These are phyloP conservation scores for Erysiphe pulchra DNA, from an alignment of 2,329 filamentous ascomycete species.

Conservation along the genomic window DNA sequence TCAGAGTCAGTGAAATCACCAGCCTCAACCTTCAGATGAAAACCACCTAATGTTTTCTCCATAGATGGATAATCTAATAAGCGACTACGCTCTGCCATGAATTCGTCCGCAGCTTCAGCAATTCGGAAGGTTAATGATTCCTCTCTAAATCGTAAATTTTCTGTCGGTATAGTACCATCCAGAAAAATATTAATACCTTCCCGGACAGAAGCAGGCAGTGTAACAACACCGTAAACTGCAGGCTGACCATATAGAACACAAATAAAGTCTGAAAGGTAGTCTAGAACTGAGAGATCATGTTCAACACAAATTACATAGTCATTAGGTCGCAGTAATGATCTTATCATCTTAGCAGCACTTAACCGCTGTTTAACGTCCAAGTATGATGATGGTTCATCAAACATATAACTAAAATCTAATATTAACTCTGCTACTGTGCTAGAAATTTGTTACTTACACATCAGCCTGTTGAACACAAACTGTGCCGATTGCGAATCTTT, in stretches of 20 bases:
- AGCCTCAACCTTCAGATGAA: conserved; percentile 56
- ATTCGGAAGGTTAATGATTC: conserved; percentile 93
- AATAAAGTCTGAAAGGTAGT: conserved; percentile 96
- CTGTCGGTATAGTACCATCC: conserved; percentile 90
- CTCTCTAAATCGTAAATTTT: conserved; percentile 94
- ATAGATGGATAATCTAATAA: conserved; percentile 73
- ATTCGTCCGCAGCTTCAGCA: conserved; percentile 71
- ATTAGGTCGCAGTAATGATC: conserved; percentile 62
- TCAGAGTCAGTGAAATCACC: conserved; percentile 93
- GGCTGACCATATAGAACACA: conserved; percentile 92
- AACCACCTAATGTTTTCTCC: conserved; percentile 78
- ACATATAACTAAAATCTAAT: conserved; percentile 49
- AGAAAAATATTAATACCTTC: conserved; percentile 99
- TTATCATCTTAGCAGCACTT: conserved; percentile 74
- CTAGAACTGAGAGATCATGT: conserved; percentile 94
- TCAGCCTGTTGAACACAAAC: conserved; percentile 92
- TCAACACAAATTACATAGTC: conserved; percentile 98
- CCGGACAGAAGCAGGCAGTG: conserved; percentile 78
- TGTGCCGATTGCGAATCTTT: conserved; percentile 89
- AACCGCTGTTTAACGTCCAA: conserved; percentile 98
- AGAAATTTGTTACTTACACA: conserved; percentile 26
- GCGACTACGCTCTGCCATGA: conserved; percentile 57
- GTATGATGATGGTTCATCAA: conserved; percentile 96
- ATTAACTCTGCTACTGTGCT: not conserved
- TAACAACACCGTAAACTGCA: conserved; percentile 93